phyloP scores from a whole-genome alignment of 495 filamentous ascomycete species.

The Penicillium manginii region DNA sequence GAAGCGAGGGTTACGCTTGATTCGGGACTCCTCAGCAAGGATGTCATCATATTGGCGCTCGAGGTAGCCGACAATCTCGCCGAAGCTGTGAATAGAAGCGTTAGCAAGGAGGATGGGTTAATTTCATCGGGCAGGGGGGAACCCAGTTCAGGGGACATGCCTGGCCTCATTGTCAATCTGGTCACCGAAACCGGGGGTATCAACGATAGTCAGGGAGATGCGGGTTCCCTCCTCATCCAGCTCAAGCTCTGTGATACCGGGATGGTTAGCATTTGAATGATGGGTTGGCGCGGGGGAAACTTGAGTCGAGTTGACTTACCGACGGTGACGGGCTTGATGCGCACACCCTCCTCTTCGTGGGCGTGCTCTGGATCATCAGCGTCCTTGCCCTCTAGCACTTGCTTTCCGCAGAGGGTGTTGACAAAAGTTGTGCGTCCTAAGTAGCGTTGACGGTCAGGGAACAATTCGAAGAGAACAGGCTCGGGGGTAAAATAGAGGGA shows the following conservation, averaged over 20 bases:
- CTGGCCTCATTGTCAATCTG: conserved; percentile 99
- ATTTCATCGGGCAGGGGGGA: not conserved
- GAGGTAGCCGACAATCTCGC: conserved; percentile 95
- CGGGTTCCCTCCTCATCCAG: conserved; percentile 98
- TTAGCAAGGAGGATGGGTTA: conserved; percentile 25
- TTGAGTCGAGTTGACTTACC: conserved; percentile 60
- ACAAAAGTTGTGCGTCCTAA: conserved; percentile 97
- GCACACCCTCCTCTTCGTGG: conserved; percentile 93
- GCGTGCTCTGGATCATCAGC: conserved; percentile 85
- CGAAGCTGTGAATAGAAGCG: conserved; percentile 66
- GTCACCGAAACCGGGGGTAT: conserved; percentile 98
- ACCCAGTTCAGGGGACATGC: conserved; percentile 49
- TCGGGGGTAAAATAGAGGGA: conserved; percentile 7
- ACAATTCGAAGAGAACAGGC: conserved; percentile 28
- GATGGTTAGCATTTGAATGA: conserved; percentile 13
- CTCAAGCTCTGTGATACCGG: conserved; percentile 73
- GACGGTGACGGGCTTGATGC: conserved; percentile 98
- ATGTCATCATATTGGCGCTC: conserved; percentile 99
- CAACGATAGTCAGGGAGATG: conserved; percentile 96
- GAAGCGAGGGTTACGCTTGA: conserved; percentile 99
- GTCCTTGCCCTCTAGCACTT: conserved; percentile 85
- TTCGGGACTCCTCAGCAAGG: conserved; percentile 97
- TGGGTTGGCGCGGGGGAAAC: not conserved
- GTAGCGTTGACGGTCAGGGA: conserved; percentile 24
- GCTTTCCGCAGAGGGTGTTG: conserved; percentile 97